Evolutionary conservation across 495 filamentous ascomycete genomes (phyloP), one percentile per base, ranked within the genome.

Genomic region (Aeminium ludgeri): DNA sequence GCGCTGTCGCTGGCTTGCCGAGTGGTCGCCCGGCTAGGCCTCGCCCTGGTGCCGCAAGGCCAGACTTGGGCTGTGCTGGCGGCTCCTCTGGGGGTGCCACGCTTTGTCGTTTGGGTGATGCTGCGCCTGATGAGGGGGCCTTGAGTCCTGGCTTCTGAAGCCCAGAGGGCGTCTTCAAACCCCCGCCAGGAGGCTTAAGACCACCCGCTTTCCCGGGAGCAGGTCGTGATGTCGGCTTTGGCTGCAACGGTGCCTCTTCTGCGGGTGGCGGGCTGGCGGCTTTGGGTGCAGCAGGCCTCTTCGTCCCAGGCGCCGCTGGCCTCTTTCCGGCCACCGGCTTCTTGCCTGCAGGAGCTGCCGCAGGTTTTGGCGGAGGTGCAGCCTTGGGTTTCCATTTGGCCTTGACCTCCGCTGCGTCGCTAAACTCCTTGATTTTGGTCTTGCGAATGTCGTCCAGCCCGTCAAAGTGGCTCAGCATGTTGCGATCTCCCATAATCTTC

Each of bases 401-500:
- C 58, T 87, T 93, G 36, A 99, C 91, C 53, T 93, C 79, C 1
- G 91, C 91, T 1, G 74, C 74, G 20, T 94, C 86, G 54, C 74
- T 86, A 59, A 76, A 95, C 56, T 96, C 91, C 61, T 93, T 95
- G 56, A 95, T 80, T 62, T 95, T 99, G 17, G 72, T 79, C 63
- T 94, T 96, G 40, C 86, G 72, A 41, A 96, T 94, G 18, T 99
- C 89, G 54, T 99, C 91, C 12, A 99, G 63, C 0, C 83, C 85
- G 47, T 96, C 86, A n/a, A 99, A 62, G 55, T 91, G 84, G 6
- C 84, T 82, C 32, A 78, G 82, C 89, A 96, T 99, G n/a, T 78
- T 79, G 30, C 89, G 72, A 55, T 99, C 91, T 32, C 91, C 87
- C 66, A 95, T 79, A 35, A 99, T 96, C 67, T 95, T 96, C 89